A percentile compares a stretch with the other conserved stretches of the same genome.
phyloP scores from a whole-genome alignment of 352 stramenopile species.

The Phytophthora hybrid region DNA sequence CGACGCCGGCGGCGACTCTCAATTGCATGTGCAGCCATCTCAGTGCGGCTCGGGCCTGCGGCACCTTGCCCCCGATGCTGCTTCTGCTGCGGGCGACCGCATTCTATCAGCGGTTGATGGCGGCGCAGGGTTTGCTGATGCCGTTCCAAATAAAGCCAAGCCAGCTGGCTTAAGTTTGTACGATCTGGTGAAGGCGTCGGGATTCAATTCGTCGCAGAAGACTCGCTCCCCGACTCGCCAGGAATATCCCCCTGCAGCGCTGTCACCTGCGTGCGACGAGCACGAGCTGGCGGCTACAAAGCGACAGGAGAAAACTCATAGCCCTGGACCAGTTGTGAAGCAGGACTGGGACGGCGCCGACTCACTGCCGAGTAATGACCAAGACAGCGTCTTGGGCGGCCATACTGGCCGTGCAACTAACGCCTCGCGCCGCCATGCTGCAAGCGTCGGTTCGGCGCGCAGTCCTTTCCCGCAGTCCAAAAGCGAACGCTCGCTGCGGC shows the following conservation, averaged over 20 bases:
- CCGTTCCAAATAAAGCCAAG: constrained; percentile 13
- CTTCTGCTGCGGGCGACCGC: neutral
- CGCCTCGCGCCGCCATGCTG: neutral
- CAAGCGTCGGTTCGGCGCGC: neutral
- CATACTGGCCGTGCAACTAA: neutral
- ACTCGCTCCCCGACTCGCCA: constrained; percentile 11
- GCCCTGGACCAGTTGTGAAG: neutral
- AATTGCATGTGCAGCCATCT: constrained; percentile 25
- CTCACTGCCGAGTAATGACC: neutral
- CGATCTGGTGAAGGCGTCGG: constrained; percentile 50
- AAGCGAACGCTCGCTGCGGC: neutral
- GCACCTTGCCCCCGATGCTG: constrained; percentile 1
- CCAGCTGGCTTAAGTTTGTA: constrained; percentile 50
- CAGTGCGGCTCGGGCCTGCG: neutral
- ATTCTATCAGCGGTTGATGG: constrained; percentile 16
- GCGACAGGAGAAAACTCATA: neutral
- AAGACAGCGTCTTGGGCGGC: neutral
- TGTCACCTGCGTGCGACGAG: constrained; percentile 6
- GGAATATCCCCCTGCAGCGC: constrained; percentile 5
- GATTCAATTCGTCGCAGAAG: constrained; percentile 20
- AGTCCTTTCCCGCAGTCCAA: neutral
- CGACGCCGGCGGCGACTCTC: neutral
- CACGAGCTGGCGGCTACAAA: constrained; percentile 1
- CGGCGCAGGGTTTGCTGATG: constrained; percentile 4
- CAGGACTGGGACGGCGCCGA: constrained; percentile 10